Evolutionary conservation across 164 flowering plant species (phyloP), one percentile per base, ranked within the genome.

Genomic region (Cinnamomum micranthum): DNA sequence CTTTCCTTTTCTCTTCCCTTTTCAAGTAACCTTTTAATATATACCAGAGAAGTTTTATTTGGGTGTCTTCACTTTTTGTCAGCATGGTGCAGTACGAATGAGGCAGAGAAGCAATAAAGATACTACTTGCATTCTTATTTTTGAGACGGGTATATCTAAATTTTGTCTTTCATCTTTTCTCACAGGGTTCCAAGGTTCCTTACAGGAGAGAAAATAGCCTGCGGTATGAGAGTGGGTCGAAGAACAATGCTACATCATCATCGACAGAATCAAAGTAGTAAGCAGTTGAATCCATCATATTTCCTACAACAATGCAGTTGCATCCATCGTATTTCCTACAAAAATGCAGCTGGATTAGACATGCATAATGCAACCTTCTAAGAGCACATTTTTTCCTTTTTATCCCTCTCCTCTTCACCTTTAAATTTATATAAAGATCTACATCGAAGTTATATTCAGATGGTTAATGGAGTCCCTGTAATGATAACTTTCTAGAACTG

Each of bases 201-300:
- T 92, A 91, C 76, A 83, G 82, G 68, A 83, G 97, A 84, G 91
- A 85, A 71, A 88, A 83, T 83, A 92, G 97, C 75, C 80, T 92
- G 72, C 90, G 97, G 70, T 81, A 80, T 64, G 82, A 80, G 60
- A 52, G 24, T 19, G 68, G n/a, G 52, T 47, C 33, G 23, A 67
- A 76, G 68, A 35, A 15, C n/a, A 63, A 50, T 66, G 60, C 62
- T 73, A 65, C 77, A 65, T 65, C 78, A 73, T 50, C 81, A 55
- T 59, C 74, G 22, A 25, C 51, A 62, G 51, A 33, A 52, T 50
- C 20, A 41, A 71, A 4, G 47, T 35, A 19, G 17, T 58, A n/a
- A 66, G 6, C 14, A 68, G 35, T 28, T 41, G 33, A 31, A 35
- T 68, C 58, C 27, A 47, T 24, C 17, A 20, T 19, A 50, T 19